A percentile compares a stretch with the other conserved stretches of the same genome.
Evolutionary conservation across 257 asterid species (phyloP).

Genomic region (Knoxia roxburghii): DNA sequence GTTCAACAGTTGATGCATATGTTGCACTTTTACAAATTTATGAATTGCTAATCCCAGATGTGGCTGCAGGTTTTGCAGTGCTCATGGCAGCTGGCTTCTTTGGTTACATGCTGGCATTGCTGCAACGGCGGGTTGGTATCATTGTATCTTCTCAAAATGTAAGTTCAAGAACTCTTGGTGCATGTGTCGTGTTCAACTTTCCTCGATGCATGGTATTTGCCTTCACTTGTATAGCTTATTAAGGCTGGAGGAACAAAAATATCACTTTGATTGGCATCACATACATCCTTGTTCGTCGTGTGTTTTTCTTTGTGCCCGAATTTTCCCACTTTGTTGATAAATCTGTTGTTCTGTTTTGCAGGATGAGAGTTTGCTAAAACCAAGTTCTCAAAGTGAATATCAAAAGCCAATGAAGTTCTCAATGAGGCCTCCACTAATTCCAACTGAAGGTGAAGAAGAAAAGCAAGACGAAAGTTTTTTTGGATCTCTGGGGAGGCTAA

Average conservation of each 20-base stretch:
- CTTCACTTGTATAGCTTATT: neutral
- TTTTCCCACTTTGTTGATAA: neutral
- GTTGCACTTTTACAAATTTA: neutral
- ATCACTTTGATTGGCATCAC: neutral
- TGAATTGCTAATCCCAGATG: constrained; percentile 5
- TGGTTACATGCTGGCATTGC: constrained; percentile 89
- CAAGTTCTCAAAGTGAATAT: constrained; percentile 28
- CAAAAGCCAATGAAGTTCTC: constrained; percentile 55
- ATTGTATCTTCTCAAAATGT: constrained; percentile 63
- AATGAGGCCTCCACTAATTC: constrained; percentile 59
- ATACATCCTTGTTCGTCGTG: neutral
- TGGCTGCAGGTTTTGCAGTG: constrained; percentile 64
- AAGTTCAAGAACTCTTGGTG: constrained; percentile 27
- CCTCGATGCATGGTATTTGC: neutral
- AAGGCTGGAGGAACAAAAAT: neutral
- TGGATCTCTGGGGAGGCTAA: constrained; percentile 53
- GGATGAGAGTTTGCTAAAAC: constrained; percentile 41
- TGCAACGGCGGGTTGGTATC: constrained; percentile 62
- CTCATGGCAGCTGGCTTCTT: constrained; percentile 86
- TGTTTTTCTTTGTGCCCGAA: neutral
- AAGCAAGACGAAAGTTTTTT: constrained; percentile 69
- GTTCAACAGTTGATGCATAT: neutral
- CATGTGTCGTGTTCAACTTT: neutral
- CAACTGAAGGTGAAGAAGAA: constrained; percentile 63
- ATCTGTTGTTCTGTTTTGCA: constrained; percentile 18